These are phyloP conservation scores for Colletotrichum sp. DNA, from an alignment of 2,329 filamentous ascomycete genomes.

Conservation along the genomic window DNA sequence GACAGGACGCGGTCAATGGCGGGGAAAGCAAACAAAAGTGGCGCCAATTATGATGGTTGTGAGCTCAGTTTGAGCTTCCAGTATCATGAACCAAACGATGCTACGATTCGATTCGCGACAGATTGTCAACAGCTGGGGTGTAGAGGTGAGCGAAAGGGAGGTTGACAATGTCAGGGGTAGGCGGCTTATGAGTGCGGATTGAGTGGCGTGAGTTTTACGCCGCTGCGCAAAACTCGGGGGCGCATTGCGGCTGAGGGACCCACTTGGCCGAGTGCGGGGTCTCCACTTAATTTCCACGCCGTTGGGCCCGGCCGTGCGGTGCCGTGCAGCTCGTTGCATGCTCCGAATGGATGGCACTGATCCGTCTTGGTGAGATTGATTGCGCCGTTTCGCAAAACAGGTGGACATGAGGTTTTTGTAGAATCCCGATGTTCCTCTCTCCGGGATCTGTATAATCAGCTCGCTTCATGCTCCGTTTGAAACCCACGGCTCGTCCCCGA, in stretches of 20 bases:
- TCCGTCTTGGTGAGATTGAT: background rate
- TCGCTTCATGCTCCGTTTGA: background rate
- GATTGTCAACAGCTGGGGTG: background rate
- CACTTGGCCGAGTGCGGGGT: background rate
- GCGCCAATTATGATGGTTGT: background rate
- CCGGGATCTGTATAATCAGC: background rate
- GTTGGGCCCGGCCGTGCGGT: background rate
- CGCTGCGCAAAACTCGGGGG: conserved; percentile 11
- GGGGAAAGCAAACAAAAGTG: background rate
- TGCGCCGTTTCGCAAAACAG: background rate
- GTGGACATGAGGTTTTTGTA: background rate
- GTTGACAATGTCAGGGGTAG: background rate
- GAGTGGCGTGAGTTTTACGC: conserved; percentile 6
- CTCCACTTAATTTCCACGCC: background rate
- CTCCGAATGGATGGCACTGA: background rate
- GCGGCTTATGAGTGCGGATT: background rate
- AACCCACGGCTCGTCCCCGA: fast-evolving
- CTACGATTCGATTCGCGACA: background rate
- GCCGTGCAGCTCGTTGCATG: background rate
- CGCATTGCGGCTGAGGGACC: background rate
- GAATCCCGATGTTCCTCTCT: fast-evolving
- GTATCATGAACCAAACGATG: no score
- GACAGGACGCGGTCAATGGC: background rate
- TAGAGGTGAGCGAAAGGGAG: background rate
- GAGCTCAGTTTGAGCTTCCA: no score